These are phyloP conservation scores for Arthrobotrys musiformis DNA, from an alignment of 2,329 filamentous ascomycete species.

Conservation along the genomic window DNA sequence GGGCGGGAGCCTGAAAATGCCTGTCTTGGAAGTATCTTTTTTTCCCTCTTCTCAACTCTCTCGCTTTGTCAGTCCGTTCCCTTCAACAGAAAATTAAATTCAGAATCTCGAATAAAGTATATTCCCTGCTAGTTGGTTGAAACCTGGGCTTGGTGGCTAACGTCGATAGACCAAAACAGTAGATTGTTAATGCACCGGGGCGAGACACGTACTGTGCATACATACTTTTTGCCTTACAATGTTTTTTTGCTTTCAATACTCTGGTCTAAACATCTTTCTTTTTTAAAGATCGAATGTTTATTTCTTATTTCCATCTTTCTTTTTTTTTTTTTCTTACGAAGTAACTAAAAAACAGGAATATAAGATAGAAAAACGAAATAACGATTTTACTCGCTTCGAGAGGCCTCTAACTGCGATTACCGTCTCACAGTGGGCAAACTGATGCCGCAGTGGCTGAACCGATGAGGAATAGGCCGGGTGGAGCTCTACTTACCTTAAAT, in stretches of 20 bases:
- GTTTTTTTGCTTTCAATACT: neutral
- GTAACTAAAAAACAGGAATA: neutral
- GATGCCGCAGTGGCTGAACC: conserved; percentile 53
- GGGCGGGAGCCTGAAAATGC: conserved; percentile 54
- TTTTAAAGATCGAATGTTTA: conserved; percentile 21
- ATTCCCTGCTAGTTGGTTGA: conserved; percentile 51
- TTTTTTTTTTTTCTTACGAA: neutral
- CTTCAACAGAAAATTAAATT: conserved; percentile 16
- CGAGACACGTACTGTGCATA: conserved; percentile 38
- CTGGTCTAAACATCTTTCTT: conserved; percentile 26
- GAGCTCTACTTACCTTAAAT: conserved; percentile 46
- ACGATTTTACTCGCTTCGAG: conserved; percentile 24
- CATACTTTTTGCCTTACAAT: too few relatives aligned
- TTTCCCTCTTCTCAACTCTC: neutral
- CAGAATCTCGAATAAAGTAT: conserved; percentile 29
- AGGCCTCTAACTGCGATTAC: conserved; percentile 41
- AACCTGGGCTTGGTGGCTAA: conserved; percentile 45
- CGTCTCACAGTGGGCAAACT: conserved; percentile 43
- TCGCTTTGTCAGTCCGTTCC: neutral
- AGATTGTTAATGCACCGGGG: conserved; percentile 38
- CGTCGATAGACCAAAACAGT: conserved; percentile 26
- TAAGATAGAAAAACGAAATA: conserved; percentile 22
- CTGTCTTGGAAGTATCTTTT: conserved; percentile 26
- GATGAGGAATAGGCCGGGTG: conserved; percentile 41
- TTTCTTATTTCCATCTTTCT: neutral